phyloP scores from a whole-genome alignment of 2,329 filamentous ascomycete genomes.

The Fusarium acutatum region DNA sequence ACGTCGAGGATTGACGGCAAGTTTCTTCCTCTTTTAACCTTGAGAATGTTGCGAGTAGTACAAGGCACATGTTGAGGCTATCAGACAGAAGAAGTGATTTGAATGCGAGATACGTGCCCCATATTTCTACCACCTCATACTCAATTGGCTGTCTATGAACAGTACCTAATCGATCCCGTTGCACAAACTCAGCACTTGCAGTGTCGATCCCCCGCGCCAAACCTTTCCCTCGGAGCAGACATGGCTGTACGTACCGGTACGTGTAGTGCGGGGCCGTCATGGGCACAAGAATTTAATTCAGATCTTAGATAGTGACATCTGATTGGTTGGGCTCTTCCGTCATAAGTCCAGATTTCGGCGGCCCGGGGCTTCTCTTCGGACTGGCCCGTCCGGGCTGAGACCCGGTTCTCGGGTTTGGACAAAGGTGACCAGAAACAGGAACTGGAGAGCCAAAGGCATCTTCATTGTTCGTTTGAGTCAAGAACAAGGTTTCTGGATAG shows the following conservation, averaged over 20 bases:
- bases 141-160: background rate
- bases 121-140: background rate
- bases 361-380: conserved; percentile 2
- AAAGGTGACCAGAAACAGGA: conserved; percentile 3
- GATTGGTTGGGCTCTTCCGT: background rate
- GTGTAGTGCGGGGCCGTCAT: background rate
- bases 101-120: background rate
- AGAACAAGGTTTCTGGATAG: conserved; percentile 4
- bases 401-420: conserved; percentile 1
- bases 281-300: background rate
- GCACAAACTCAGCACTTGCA: conserved; percentile 22
- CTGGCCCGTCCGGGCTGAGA: conserved; percentile 24
- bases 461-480: background rate
- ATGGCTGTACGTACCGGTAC: background rate
- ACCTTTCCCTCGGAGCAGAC: conserved; percentile 13
- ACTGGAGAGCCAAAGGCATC: background rate
- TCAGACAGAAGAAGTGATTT: background rate
- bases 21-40: background rate
- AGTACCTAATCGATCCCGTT: background rate
- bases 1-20: background rate
- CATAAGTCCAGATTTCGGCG: conserved; percentile 4
- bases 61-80: background rate
- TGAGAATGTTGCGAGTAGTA: background rate
- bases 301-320: background rate
- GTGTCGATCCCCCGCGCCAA: conserved; percentile 32